Base-by-base conservation (phyloP, 2,329 filamentous ascomycete genomes). In the Pseudonectria buxi region DNA sequence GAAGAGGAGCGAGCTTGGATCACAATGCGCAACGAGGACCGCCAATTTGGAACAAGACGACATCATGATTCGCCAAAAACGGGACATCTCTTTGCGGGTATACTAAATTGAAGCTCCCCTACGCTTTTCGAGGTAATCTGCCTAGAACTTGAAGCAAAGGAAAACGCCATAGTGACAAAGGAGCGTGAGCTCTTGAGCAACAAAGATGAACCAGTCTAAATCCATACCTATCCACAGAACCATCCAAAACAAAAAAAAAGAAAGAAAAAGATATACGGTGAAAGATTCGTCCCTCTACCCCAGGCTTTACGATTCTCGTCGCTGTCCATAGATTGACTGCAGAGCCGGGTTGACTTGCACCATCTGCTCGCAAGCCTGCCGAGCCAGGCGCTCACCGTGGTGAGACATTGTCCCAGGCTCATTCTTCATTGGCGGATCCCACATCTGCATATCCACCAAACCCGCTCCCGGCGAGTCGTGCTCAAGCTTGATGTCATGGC, bases 141-240 rank as follows among this genome's bases (percentile, higher is more conserved):
- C 18, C 18, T 6, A 22, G 18, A 22, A 35, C 35, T n/a, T 24
- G 28, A 31, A 37, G 30, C 35, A 18, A 39, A 37, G 22, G 26
- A 35, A 40, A 25, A 36, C 22, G 16, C 18, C 16, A 16, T 28
- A 31, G 22, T 34, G 33, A 39, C 44, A 38, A 46, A 47, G 28
- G 44, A 47, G 45, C 38, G 45, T 40, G 30, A 32, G 44, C 46
- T 57, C 56, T 57, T 59, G 56, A 40, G 48, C 44, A 53, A 45
- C 53, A 59, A 59, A 58, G 56, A 57, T 53, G 41, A 52, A 56
- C 43, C 40, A 51, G 41, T 59, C 54, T 58, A 57, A 46, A 47
- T 36, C 42, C 34, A 26, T 44, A 33, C 36, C 47, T 44, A 33
- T 37, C 47, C 36, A 35, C 16, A 40, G 47, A 47, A 35, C 14